Conservation (phyloP, 2,329 filamentous ascomycete species). For the Scedosporium minutisporum region DNA sequence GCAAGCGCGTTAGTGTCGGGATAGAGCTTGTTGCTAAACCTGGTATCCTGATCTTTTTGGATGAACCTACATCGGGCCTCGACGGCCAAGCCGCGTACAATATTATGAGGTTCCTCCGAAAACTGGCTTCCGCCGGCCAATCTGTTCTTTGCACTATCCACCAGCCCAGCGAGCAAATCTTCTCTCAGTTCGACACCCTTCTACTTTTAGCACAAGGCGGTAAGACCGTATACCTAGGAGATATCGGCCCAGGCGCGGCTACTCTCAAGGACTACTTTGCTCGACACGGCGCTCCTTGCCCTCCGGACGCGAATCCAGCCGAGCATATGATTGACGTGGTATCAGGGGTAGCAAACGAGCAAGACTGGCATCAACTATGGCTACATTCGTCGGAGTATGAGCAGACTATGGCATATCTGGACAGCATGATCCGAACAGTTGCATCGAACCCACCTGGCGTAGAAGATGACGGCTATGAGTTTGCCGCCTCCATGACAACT, state of each 20-base stretch:
- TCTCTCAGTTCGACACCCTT: slow-evolving; percentile 57
- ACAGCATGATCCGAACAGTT: slow-evolving; percentile 48
- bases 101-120: slow-evolving; percentile 55
- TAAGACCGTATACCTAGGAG: slow-evolving; percentile 58
- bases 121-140: slow-evolving; percentile 56
- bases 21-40: slow-evolving; percentile 54
- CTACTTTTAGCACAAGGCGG: slow-evolving; percentile 56
- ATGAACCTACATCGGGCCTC: slow-evolving; percentile 55
- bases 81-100: slow-evolving; percentile 61
- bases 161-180: slow-evolving; percentile 58
- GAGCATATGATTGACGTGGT: slow-evolving; percentile 64
- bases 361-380: slow-evolving; percentile 64
- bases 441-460: slow-evolving; percentile 30
- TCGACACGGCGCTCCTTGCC: slow-evolving; percentile 53
- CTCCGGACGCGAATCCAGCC: slow-evolving; percentile 56
- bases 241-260: slow-evolving; percentile 46
- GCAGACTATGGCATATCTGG: slow-evolving; percentile 50
- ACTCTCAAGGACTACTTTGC: slow-evolving; percentile 56
- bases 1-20: slow-evolving; percentile 48
- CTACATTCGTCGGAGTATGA: slow-evolving; percentile 50
- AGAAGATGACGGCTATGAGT: slow-evolving; percentile 51
- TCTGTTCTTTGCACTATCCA: slow-evolving; percentile 63
- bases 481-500: slow-evolving; percentile 55
- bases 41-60: slow-evolving; percentile 48
- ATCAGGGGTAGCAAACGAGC: slow-evolving; percentile 37